Evolutionary conservation across 257 asterid species (phyloP).

Genomic region (Nicotiana otophora): DNA sequence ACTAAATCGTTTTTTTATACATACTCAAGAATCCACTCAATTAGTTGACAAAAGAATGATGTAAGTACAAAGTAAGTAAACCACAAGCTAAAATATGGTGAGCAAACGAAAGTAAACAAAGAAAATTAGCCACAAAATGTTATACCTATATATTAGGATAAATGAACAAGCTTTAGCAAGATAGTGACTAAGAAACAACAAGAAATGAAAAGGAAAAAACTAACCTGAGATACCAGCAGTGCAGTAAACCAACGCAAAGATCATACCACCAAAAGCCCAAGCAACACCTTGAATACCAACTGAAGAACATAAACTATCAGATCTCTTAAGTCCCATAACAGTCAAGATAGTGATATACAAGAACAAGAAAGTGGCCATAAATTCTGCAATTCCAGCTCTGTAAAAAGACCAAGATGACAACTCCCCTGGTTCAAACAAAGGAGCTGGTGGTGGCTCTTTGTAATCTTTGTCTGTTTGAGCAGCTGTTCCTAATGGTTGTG

Average conservation of each 20-base stretch:
- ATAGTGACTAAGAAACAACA: not conserved
- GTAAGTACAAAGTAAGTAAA: too few species aligned
- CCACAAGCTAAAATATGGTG: too few species aligned
- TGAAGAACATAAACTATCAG: constrained; percentile 37
- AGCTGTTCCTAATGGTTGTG: constrained; percentile 56
- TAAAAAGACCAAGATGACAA: constrained; percentile 65
- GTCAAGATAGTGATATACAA: constrained; percentile 50
- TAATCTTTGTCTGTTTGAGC: constrained; percentile 65
- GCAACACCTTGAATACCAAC: constrained; percentile 70
- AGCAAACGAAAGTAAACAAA: not conserved
- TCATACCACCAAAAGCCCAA: constrained; percentile 78
- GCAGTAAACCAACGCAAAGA: constrained; percentile 65
- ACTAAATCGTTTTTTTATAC: not conserved
- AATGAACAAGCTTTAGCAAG: not conserved
- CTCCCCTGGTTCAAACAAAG: constrained; percentile 61
- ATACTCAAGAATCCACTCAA: not conserved
- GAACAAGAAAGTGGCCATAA: constrained; percentile 64
- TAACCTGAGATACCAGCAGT: constrained; percentile 66
- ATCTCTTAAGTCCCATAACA: constrained; percentile 49
- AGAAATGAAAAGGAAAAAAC: not conserved
- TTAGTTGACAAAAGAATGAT: not conserved
- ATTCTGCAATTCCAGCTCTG: constrained; percentile 71
- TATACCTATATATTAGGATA: not conserved
- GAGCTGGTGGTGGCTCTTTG: constrained; percentile 63
- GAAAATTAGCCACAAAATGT: too few species aligned